Evolutionary conservation across 2,329 filamentous ascomycete genomes (phyloP).

Genomic region (Verticillium nonalfalfae): DNA sequence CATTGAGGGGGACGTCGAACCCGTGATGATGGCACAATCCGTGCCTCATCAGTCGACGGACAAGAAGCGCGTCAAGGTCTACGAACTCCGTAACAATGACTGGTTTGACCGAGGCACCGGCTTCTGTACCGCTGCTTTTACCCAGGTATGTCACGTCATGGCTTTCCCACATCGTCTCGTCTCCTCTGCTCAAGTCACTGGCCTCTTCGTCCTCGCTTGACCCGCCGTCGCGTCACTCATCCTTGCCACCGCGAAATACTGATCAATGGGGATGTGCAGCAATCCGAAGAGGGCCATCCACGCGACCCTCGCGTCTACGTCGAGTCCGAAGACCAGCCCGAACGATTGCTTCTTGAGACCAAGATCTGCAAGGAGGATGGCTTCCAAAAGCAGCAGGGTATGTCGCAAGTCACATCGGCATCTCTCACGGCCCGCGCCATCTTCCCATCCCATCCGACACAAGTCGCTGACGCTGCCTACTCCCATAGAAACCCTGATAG

Average conservation of each 20-base stretch:
- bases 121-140: slow-evolving; percentile 77
- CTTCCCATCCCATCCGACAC: slow-evolving; percentile 19
- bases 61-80: slow-evolving; percentile 89
- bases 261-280: slow-evolving; percentile 3
- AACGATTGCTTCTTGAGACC: slow-evolving; percentile 78
- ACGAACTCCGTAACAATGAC: slow-evolving; percentile 96
- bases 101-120: slow-evolving; percentile 98
- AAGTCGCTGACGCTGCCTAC: slow-evolving; percentile 5
- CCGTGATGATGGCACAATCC: slow-evolving; percentile 65
- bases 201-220: not conserved
- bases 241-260: slow-evolving; percentile 1
- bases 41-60: slow-evolving; percentile 64
- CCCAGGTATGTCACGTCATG: slow-evolving; percentile 52
- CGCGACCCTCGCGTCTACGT: slow-evolving; percentile 87
- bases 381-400: slow-evolving; percentile 97
- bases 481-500: slow-evolving; percentile 82
- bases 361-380: slow-evolving; percentile 89
- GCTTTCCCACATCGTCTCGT: not conserved
- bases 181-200: slow-evolving; percentile 2
- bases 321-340: slow-evolving; percentile 86
- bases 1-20: slow-evolving; percentile 49
- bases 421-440: slow-evolving; percentile 11
- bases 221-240: not conserved
- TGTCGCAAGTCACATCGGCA: slow-evolving; percentile 14
- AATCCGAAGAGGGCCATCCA: slow-evolving; percentile 52